A percentile compares a stretch with the other conserved stretches of the same genome.
Evolutionary conservation across 2,329 filamentous ascomycete species (phyloP).

Genomic region (Akanthomyces muscarius): DNA sequence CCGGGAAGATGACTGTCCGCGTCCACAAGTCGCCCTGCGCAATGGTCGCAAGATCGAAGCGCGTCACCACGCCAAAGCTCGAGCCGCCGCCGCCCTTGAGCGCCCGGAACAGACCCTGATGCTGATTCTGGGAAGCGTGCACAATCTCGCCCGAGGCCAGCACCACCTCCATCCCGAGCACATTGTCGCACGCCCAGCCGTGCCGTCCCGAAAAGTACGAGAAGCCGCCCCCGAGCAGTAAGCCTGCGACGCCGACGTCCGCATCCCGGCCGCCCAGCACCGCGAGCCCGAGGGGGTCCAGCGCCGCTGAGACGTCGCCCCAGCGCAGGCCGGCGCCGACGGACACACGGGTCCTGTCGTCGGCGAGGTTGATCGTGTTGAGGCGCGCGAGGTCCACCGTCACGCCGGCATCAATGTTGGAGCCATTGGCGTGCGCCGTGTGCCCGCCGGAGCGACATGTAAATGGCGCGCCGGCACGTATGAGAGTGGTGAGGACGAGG

Average conservation of each 20-base stretch:
- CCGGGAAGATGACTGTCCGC: constrained; percentile 21
- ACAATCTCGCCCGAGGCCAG: constrained; percentile 43
- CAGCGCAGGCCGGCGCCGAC: constrained; percentile 44
- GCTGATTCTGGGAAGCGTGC: constrained; percentile 31
- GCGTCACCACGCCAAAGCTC: constrained; percentile 39
- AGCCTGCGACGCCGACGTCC: constrained; percentile 19
- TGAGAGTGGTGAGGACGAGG: constrained; percentile 19
- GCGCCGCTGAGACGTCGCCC: constrained; percentile 36
- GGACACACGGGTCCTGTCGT: constrained; percentile 32
- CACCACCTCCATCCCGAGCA: constrained; percentile 44
- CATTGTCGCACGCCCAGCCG: constrained; percentile 33
- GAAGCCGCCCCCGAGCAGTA: constrained; percentile 34
- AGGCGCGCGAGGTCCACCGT: constrained; percentile 42
- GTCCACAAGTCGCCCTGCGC: constrained; percentile 29
- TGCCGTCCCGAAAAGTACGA: constrained; percentile 42
- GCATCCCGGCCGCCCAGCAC: constrained; percentile 19
- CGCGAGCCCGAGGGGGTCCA: constrained; percentile 32
- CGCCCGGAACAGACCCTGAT: constrained; percentile 43
- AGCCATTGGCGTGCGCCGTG: constrained; percentile 40
- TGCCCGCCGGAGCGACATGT: constrained; percentile 51
- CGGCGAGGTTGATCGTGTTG: constrained; percentile 31
- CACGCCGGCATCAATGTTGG: constrained; percentile 38
- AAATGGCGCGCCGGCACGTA: constrained; percentile 32
- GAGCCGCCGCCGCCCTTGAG: constrained; percentile 38
- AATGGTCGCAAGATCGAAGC: constrained; percentile 29